Evolutionary conservation across 345 rosid genomes (phyloP), one percentile per base, ranked within the genome.

Genomic region (Eucalyptus camaldulensis): DNA sequence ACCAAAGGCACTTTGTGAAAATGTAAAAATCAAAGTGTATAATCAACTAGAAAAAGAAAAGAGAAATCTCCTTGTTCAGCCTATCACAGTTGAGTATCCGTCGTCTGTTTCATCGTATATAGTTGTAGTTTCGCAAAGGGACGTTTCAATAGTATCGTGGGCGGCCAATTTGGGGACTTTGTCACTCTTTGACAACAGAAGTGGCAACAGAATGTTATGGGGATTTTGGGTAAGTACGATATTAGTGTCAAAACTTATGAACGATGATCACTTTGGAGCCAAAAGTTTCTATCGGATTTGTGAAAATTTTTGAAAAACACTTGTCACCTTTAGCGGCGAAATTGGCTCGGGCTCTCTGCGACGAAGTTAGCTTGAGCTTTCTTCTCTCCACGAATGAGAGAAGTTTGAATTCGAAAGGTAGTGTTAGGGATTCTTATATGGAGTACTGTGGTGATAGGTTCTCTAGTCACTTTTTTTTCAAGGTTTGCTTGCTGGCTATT

Each of bases 21-120:
- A 92, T 91, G 90, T 88, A 88, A 87, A 89, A 89, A 90, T 87
- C 56, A 40, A 54, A 29, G 67, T 62, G 47, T 60, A 56, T 44
- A 13, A 65, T 58, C 51, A 17, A 60, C 47, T 45, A 16, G 58
- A 76, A 54, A 53, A 85, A 44, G 87, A 88, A 60, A 88, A 85
- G 56, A 43, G 85, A 60, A 88, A 62, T 85, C 44, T 45, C 31
- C 54, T 45, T 49, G 24, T 86, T 49, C 58, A 43, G 83, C 47
- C 14, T 40, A 37, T 27, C 8, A 2, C 27, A 21, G 43, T 37
- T 11, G 83, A 21, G 83, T 44, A 21, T 21, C 83, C 21, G 83
- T 40, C 13, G 13, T 76, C 16, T 65, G 76, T 65, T 65, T 65
- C 76, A 65, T n/a, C 37, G 37, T 7, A 65, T 14, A 65, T n/a